A percentile compares a stretch with the other conserved stretches of the same genome.
phyloP scores from a whole-genome alignment of 2,329 filamentous ascomycete species.

The Sclerotiophoma versabilis region DNA sequence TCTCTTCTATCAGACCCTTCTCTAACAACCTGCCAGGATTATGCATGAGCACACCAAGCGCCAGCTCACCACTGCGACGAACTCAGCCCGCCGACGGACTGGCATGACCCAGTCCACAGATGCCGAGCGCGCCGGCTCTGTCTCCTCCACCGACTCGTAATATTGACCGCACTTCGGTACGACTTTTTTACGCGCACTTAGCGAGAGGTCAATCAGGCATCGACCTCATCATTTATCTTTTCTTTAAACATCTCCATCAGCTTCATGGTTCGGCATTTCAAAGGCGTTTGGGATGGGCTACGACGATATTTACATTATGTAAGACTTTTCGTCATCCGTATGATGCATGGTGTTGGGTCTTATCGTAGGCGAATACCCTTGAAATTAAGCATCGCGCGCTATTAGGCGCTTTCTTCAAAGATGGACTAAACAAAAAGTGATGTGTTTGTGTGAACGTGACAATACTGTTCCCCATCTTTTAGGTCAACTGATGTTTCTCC shows the following conservation, averaged over 20 bases:
- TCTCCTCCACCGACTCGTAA: slow-evolving; percentile 32
- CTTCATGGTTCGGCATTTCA: slow-evolving; percentile 5
- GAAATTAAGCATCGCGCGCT: slow-evolving; percentile 5
- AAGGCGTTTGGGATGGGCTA: slow-evolving; percentile 2
- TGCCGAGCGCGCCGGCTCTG: slow-evolving; percentile 18
- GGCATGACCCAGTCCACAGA: slow-evolving; percentile 17
- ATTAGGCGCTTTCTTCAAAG: neutral
- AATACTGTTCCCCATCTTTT: too few relatives aligned
- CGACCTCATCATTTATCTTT: neutral
- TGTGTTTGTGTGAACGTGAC: neutral
- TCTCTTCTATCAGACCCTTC: neutral
- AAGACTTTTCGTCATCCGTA: too few relatives aligned
- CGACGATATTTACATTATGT: neutral
- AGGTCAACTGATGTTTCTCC: too few relatives aligned
- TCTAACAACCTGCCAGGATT: slow-evolving; percentile 44
- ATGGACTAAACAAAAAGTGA: neutral
- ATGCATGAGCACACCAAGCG: slow-evolving; percentile 61
- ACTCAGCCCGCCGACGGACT: slow-evolving; percentile 53
- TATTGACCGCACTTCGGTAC: accelerated
- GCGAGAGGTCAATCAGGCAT: slow-evolving; percentile 10
- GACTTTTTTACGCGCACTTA: slow-evolving; percentile 1
- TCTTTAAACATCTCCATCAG: neutral
- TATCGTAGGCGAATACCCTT: neutral
- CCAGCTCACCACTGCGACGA: slow-evolving; percentile 55
- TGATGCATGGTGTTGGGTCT: slow-evolving; percentile 3